Percentiles rank a stretch among this genome's conserved stretches.
Evolutionary conservation across 2,329 filamentous ascomycete genomes (phyloP).

Genomic region (Cadophora gregata): DNA sequence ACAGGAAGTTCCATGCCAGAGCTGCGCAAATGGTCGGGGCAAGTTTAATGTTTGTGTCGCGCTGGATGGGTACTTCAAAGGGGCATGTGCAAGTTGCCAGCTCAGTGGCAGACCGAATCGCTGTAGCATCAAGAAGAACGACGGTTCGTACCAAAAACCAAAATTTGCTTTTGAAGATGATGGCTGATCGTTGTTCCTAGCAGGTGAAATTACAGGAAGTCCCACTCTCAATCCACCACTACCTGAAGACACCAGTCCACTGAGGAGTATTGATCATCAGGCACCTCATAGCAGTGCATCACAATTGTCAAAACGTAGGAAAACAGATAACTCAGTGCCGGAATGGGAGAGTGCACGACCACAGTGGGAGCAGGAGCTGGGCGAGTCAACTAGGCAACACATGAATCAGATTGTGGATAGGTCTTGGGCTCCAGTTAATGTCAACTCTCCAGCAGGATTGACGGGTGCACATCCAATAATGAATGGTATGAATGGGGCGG

Average conservation of each 20-base stretch:
- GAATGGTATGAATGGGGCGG: constrained; percentile 28
- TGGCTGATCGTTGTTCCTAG: neutral
- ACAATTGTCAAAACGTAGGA: constrained; percentile 37
- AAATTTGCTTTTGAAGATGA: neutral
- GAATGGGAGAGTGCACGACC: constrained; percentile 41
- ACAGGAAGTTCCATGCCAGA: constrained; percentile 38
- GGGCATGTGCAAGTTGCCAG: constrained; percentile 44
- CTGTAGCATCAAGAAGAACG: constrained; percentile 43
- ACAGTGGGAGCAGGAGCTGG: constrained; percentile 41
- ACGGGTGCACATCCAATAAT: constrained; percentile 16
- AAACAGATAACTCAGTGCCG: constrained; percentile 33
- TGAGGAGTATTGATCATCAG: constrained; percentile 23
- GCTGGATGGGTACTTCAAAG: constrained; percentile 44
- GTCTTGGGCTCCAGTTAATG: constrained; percentile 41
- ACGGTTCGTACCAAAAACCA: constrained; percentile 32
- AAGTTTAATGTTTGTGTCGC: constrained; percentile 44
- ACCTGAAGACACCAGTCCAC: constrained; percentile 19
- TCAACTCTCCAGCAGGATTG: constrained; percentile 33
- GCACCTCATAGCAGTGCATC: constrained; percentile 17
- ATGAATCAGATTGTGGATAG: constrained; percentile 36
- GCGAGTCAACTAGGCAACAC: constrained; percentile 34
- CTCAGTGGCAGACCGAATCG: constrained; percentile 43
- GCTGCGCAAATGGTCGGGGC: constrained; percentile 43
- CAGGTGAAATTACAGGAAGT: constrained; percentile 21
- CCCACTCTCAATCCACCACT: constrained; percentile 27